Base-by-base conservation (phyloP, 768 basidiomycete genomes). In the Boletus bicolor region DNA sequence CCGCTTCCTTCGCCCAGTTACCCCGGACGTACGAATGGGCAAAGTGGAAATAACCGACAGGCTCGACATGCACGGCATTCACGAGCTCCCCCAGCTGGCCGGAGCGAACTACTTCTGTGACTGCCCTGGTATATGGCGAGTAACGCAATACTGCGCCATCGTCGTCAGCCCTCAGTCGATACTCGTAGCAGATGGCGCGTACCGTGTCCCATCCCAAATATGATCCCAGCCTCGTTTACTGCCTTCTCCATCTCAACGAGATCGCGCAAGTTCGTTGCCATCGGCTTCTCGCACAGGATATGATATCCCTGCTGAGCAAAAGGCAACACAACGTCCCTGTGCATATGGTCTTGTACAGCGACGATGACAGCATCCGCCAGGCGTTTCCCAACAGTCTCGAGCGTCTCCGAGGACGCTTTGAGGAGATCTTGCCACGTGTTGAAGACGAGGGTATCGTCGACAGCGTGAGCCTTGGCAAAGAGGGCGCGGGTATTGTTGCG, bases 141-240 rank as follows among this genome's bases (percentile, higher is more conserved):
- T 95, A 95, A 19, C 93, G 82, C 70, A 95, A 73, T 0, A 95
- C 93, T 94, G 56, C 14, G 26, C 17, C 37, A 17, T 19, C 11
- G 37, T 35, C 26, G 57, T 52, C n/a, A 53, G 43, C 37, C 34
- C 36, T 2, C 7, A 44, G 35, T 37, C 26, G 51, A 32, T 32
- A 19, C 7, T 44, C 2, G 4, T 10, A 4, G 8, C 4, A 7
- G 15, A 39, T 7, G 5, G 3, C 17, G 65, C 77, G 53, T 60
- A 90, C 92, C 92, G 63, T 94, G 93, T 1, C 93, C 89, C 78
- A 91, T 83, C 17, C 89, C 93, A 74, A 93, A 94, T 60, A 94
- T 86, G 41, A 83, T 77, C 1, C 82, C 82, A 3, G 86, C 80
- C 35, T 83, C 78, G 69, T 82, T 84, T 32, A 94, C 78, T 0